Evolutionary conservation across 2,329 filamentous ascomycete genomes (phyloP).

Genomic region (Aspergillus caelatus): DNA sequence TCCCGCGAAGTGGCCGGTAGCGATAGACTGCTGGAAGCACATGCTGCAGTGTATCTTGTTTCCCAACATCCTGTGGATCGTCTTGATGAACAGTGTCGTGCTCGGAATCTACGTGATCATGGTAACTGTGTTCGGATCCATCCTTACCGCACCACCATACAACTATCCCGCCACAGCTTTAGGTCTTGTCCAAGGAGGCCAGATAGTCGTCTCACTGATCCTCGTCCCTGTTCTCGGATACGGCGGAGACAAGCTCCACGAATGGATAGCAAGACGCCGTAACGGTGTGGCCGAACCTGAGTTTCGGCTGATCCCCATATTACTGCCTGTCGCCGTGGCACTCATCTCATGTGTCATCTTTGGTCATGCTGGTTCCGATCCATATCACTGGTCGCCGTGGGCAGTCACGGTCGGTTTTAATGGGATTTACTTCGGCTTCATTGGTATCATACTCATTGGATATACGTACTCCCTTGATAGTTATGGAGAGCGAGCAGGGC

Average conservation of each 20-base stretch:
- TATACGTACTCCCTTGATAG: not conserved
- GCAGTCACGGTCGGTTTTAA: not conserved
- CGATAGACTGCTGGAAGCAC: constrained; percentile 14
- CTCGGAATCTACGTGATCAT: constrained; percentile 18
- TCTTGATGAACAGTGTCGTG: constrained; percentile 15
- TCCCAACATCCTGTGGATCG: constrained; percentile 15
- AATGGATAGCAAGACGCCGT: not conserved
- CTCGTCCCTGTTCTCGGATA: not conserved
- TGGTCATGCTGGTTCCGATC: not conserved
- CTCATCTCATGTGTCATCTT: not conserved
- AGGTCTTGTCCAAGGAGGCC: not conserved
- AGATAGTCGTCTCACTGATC: not conserved
- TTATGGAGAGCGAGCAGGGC: not conserved
- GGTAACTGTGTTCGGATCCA: constrained; percentile 6
- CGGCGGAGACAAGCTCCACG: not conserved
- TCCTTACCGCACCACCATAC: not conserved
- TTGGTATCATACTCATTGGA: not conserved
- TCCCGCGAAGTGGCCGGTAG: constrained; percentile 6
- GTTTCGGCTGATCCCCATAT: not conserved
- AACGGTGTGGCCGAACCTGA: not conserved
- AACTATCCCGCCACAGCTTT: not conserved
- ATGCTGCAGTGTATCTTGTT: constrained; percentile 15
- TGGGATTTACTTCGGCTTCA: not conserved
- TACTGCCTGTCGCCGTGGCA: not conserved
- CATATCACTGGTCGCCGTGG: not conserved